Percentiles rank a stretch among this genome's conserved stretches.
phyloP scores from a whole-genome alignment of 371 early-diverging fungal genomes.

The Zychaea mexicana region DNA sequence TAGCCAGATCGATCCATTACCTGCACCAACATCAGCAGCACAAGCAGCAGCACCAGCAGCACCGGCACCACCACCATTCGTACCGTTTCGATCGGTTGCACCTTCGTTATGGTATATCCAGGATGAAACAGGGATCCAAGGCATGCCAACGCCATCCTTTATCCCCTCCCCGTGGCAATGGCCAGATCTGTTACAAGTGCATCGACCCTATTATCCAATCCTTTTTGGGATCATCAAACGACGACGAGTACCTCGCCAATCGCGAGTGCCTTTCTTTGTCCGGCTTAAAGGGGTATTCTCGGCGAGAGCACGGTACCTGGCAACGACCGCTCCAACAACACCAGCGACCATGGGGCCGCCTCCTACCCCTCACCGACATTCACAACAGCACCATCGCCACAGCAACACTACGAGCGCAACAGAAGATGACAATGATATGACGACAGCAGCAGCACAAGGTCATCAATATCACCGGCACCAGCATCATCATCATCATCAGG shows the following conservation, averaged over 20 bases:
- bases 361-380: no score
- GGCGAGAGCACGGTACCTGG: not conserved
- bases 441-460: not conserved
- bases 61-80: not conserved
- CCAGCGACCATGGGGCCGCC: not conserved
- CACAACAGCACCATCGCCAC: not conserved
- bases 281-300: slow-evolving; percentile 8
- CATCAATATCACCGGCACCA: no score
- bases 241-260: not conserved
- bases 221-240: slow-evolving; percentile 24
- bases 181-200: slow-evolving; percentile 27
- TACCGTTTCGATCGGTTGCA: slow-evolving; percentile 13
- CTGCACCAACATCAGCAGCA: not conserved
- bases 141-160: slow-evolving; percentile 25
- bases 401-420: not conserved
- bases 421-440: not conserved
- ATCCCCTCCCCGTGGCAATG: slow-evolving; percentile 31
- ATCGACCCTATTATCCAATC: slow-evolving; percentile 23
- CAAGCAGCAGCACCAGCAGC: slow-evolving; percentile 1
- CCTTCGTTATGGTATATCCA: slow-evolving; percentile 19
- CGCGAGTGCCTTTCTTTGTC: not conserved
- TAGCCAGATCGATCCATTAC: not conserved
- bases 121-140: slow-evolving; percentile 13
- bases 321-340: not conserved
- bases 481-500: not conserved